Conservation (phyloP, 148 eudicot genomes). For the Arbutus unedo region DNA sequence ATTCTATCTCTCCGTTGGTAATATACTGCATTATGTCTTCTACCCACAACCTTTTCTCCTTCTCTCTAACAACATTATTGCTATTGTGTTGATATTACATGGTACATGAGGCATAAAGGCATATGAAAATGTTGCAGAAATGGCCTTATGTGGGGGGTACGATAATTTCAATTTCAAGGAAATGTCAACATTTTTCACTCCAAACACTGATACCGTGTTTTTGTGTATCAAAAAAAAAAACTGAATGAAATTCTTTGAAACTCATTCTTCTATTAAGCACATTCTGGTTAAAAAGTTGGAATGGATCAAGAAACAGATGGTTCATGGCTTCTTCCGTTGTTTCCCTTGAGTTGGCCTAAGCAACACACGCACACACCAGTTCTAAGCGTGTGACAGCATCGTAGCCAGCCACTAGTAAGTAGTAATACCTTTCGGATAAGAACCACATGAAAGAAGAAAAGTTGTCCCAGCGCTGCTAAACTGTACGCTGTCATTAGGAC, state of each 20-base stretch:
- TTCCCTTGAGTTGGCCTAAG: not conserved
- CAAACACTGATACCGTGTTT: not conserved
- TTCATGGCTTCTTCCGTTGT: not conserved
- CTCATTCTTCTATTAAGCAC: not conserved
- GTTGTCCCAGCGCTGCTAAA: slow-evolving; percentile 88
- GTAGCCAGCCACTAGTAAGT: not conserved
- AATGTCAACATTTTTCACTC: not conserved
- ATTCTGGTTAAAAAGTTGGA: not conserved
- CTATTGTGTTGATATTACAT: not conserved
- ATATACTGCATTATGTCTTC: too few species aligned
- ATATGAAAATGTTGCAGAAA: not conserved
- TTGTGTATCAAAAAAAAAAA: not conserved
- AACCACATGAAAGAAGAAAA: slow-evolving; percentile 87
- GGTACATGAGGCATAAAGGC: not conserved
- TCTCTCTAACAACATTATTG: too few species aligned
- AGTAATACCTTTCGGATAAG: slow-evolving; percentile 81
- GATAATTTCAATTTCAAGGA: not conserved
- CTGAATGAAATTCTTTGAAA: not conserved
- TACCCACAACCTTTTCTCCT: too few species aligned
- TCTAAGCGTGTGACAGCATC: not conserved
- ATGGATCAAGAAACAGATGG: not conserved
- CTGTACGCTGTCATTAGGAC: slow-evolving; percentile 64
- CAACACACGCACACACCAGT: not conserved
- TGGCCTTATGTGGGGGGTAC: not conserved
- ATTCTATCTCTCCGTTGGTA: too few species aligned